A percentile compares a stretch with the other conserved stretches of the same genome.
phyloP scores from a whole-genome alignment of 139 green algal species.

The Pleodorina starrii region DNA sequence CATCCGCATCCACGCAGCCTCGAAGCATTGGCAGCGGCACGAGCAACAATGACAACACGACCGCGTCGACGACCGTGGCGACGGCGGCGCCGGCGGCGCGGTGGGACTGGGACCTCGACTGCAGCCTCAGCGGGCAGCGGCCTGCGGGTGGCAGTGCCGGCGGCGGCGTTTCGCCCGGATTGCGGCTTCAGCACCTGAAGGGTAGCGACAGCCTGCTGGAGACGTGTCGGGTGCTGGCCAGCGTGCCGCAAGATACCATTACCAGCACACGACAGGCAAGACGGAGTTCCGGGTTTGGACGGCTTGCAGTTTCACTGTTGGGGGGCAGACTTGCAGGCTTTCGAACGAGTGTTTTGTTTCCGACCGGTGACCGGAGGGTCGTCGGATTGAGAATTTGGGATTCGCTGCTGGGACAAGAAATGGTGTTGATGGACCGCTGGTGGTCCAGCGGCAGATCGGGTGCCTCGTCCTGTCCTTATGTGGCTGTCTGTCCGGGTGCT shows the following conservation, averaged over 20 bases:
- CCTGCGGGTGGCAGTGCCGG: background rate
- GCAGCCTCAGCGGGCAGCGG: background rate
- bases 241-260: slow-evolving; percentile 4
- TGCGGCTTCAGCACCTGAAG: background rate
- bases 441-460: too few species aligned
- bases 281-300: too few species aligned
- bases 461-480: too few species aligned
- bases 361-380: too few species aligned
- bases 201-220: background rate
- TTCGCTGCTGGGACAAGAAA: too few species aligned
- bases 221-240: background rate
- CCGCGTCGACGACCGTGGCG: background rate
- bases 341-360: too few species aligned
- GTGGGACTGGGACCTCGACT: background rate
- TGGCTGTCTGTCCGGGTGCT: too few species aligned
- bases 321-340: too few species aligned
- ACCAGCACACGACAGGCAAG: slow-evolving; percentile 26
- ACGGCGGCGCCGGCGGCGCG: too few species aligned
- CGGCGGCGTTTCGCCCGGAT: background rate
- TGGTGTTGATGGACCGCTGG: too few species aligned
- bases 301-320: too few species aligned
- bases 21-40: background rate
- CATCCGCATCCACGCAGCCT: background rate
- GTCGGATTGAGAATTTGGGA: too few species aligned
- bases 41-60: background rate